Evolutionary conservation across 208 protist genomes (phyloP).

Genomic region (Acanthamoeba sp.): DNA sequence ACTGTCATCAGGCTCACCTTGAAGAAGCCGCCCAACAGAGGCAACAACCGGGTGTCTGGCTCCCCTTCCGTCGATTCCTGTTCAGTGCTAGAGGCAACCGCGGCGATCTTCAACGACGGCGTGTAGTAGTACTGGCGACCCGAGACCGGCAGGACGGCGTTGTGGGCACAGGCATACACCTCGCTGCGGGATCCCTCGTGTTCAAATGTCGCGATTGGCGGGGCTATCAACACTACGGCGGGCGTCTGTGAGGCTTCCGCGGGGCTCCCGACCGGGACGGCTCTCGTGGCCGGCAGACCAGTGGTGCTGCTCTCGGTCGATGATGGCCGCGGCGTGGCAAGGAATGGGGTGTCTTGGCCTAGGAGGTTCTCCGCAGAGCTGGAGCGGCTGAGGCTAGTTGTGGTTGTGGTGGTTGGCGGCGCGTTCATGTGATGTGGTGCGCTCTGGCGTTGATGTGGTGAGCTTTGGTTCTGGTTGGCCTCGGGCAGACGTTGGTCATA

Average conservation of each 20-base stretch:
- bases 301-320: background rate
- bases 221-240: background rate
- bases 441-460: too few relatives aligned
- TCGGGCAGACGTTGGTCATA: too few relatives aligned
- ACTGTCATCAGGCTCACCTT: background rate
- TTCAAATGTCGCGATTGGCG: background rate
- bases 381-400: too few relatives aligned
- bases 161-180: background rate
- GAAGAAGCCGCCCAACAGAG: background rate
- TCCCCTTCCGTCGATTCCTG: background rate
- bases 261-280: too few relatives aligned
- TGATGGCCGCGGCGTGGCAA: too few relatives aligned
- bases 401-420: too few relatives aligned
- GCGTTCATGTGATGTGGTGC: too few relatives aligned
- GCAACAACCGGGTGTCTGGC: background rate
- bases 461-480: too few relatives aligned
- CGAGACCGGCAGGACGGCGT: background rate
- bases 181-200: background rate
- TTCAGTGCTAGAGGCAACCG: too few relatives aligned
- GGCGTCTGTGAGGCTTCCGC: background rate
- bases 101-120: background rate
- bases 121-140: background rate
- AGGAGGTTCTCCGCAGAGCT: too few relatives aligned
- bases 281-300: too few relatives aligned
- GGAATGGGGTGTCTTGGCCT: too few relatives aligned